Evolutionary conservation across 768 basidiomycete species (phyloP), one percentile per base, ranked within the genome.

Genomic region (Kwoniella pini): DNA sequence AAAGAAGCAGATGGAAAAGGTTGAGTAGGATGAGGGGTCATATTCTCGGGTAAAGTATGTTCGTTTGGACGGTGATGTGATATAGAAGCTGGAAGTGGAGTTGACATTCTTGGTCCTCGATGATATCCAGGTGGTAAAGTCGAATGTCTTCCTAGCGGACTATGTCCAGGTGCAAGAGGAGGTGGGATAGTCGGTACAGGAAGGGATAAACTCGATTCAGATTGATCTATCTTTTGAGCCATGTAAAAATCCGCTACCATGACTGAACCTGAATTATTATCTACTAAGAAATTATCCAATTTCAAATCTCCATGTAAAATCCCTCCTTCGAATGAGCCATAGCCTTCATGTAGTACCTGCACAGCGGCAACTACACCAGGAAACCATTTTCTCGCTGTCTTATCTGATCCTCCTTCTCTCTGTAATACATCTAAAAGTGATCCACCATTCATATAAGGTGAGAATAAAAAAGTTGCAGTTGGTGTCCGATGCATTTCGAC

Each of bases 251-350:
- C 77, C 42, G 70, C 64, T 11, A 72, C 69, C 43, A 74, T 68
- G 53, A 78, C 70, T 30, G 56, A 50, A 11, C 77, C 79, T 1
- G 85, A 86, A 75, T 90, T 88, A 77, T 94, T 88, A 76, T 94
- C 91, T 54, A 94, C 87, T 42, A 98, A 85, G 49, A 98, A 86
- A 80, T 99, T 99, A 80, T 98, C 96, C 60, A 96, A 85, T 81
- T 99, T 99, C 77, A 99, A 81, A 80, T 99, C 96, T 69, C 92
- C 85, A 80, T 99, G 95, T 54, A 94, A 88, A 68, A 88, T 85
- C 7, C 83, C 79, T 26, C 86, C 87, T 40, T 84, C 84, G 77
- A 74, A 74, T 2, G 59, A 71, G 31, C 58, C 57, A 28, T 65
- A 70, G 4, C 72, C 76, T 50, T 74, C 71, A 57, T 79, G 77